Conservation (phyloP, 148 eudicot genomes). For the Salicornia ramosissima region DNA sequence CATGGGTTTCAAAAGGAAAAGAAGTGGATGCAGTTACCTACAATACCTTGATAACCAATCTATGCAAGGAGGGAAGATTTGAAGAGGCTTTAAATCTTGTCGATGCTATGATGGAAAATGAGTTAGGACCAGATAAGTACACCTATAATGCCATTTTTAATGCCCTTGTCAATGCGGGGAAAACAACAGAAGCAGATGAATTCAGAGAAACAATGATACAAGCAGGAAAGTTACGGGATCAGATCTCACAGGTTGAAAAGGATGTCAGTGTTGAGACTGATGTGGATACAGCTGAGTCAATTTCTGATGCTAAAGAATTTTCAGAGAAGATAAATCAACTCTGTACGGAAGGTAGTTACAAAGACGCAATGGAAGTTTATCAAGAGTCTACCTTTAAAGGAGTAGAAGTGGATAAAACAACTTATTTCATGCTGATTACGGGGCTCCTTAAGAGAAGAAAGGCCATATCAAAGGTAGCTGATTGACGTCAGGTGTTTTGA, state of each 20-base stretch:
- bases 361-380: slow-evolving; percentile 65
- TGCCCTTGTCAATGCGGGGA: slow-evolving; percentile 54
- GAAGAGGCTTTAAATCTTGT: slow-evolving; percentile 63
- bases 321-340: slow-evolving; percentile 53
- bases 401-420: slow-evolving; percentile 38
- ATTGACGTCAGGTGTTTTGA: background rate
- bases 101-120: slow-evolving; percentile 56
- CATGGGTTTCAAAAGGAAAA: slow-evolving; percentile 69
- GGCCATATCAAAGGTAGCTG: slow-evolving; percentile 26
- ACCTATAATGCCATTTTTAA: slow-evolving; percentile 54
- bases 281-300: slow-evolving; percentile 27
- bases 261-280: slow-evolving; percentile 18
- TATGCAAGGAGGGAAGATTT: slow-evolving; percentile 63
- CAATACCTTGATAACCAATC: slow-evolving; percentile 60
- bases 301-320: slow-evolving; percentile 34
- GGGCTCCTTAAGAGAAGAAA: slow-evolving; percentile 59
- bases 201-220: slow-evolving; percentile 36
- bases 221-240: slow-evolving; percentile 25
- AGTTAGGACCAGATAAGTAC: slow-evolving; percentile 57
- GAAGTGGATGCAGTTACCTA: slow-evolving; percentile 62
- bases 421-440: slow-evolving; percentile 57
- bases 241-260: slow-evolving; percentile 21
- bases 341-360: slow-evolving; percentile 50
- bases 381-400: slow-evolving; percentile 46
- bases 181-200: slow-evolving; percentile 55